Base-by-base conservation (phyloP, 2,329 filamentous ascomycete genomes). In the Thelonectria discophora region DNA sequence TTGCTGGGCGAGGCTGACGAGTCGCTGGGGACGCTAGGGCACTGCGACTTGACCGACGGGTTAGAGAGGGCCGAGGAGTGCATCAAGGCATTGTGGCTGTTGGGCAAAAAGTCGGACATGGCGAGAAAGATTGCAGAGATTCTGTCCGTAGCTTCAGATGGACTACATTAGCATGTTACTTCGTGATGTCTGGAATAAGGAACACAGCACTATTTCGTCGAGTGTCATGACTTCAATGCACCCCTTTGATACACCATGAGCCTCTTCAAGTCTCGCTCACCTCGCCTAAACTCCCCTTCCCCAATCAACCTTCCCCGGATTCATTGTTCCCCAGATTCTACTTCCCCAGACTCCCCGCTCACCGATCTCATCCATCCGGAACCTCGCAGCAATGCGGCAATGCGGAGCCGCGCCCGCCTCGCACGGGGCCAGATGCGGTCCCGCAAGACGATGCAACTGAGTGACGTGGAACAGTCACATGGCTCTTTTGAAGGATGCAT, bases 101-200 rank as follows among this genome's bases (percentile, higher is more conserved):
- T 87, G 13, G 84, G 84, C 1, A 80, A 81, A 59, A 86, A 86
- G 69, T 86, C 83, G 3, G 84, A 86, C 64, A 85, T 74, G 71
- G 70, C 72, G 15, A 68, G 69, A 57, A 69, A 61, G 21, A 64
- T 66, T 7, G 71, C 71, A 7, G 66, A 73, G 34, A 63, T 64
- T 2, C 55, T 72, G 21, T 62, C 58, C 9, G 42, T 53, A 7
- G 53, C 60, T 20, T 42, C 58, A n/a, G 53, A 61, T 43, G 53
- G 58, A n/a, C 9, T 60, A 18, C 55, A 27, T 20, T 47, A 50
- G 24, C 50, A 24, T 17, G 17, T 7, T 3, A 24, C 3, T 20
- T n/a, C 20, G n/a, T 9, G 20, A 43, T 17, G 6, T 43, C 15
- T 17, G 17, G 13, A 43, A 11, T 43, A 4, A 43, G 40, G n/a